Conservation (phyloP, 441 rosid species). For the Iberis amara region DNA sequence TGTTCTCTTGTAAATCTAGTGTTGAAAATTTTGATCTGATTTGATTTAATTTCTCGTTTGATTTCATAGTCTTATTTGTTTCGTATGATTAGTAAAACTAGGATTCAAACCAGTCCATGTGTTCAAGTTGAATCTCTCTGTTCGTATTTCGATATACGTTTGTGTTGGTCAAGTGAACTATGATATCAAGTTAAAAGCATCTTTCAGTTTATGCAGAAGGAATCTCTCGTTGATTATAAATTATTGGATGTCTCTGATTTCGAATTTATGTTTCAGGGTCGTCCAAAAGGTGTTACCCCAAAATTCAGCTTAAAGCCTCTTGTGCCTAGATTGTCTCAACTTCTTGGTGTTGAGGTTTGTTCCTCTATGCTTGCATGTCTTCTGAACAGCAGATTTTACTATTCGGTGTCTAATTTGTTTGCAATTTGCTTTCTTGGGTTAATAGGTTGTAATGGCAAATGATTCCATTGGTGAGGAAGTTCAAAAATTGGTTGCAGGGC, state of each 20-base stretch:
- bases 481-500: slow-evolving; percentile 60
- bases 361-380: neutral
- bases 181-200: no score
- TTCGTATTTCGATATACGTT: no score
- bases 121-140: no score
- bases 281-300: slow-evolving; percentile 97
- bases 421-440: neutral
- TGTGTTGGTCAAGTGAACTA: no score
- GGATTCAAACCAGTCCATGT: no score
- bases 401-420: slow-evolving; percentile 5
- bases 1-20: no score
- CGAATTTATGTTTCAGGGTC: slow-evolving; percentile 62
- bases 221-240: neutral
- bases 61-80: no score
- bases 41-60: no score
- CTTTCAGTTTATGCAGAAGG: neutral
- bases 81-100: no score
- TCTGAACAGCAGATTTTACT: neutral
- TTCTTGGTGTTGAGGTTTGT: slow-evolving; percentile 76
- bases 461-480: slow-evolving; percentile 87
- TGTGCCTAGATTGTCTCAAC: slow-evolving; percentile 85
- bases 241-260: slow-evolving; percentile 13
- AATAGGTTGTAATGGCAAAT: slow-evolving; percentile 79
- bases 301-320: slow-evolving; percentile 95
- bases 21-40: neutral